A percentile compares a stretch with the other conserved stretches of the same genome.
These are phyloP conservation scores for Acacia melanoxylon DNA, from an alignment of 306 rosid species.

Conservation along the genomic window DNA sequence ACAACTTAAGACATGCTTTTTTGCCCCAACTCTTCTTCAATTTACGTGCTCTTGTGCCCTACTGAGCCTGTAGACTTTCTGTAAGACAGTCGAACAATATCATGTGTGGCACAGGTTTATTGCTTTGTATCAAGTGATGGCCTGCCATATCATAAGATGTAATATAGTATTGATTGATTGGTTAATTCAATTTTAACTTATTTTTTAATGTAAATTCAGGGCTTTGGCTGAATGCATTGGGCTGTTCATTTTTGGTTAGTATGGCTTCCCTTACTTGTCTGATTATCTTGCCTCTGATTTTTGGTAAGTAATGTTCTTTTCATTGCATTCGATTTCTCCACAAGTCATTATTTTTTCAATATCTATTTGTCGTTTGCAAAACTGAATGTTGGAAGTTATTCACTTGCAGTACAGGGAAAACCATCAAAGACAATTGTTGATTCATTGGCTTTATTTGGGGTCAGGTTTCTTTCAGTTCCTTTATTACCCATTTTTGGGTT, in stretches of 20 bases:
- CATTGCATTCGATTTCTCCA: background rate
- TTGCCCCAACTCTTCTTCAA: background rate
- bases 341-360: constrained; percentile 18
- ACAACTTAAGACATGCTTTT: constrained; percentile 2
- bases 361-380: constrained; percentile 6
- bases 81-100: background rate
- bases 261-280: constrained; percentile 94
- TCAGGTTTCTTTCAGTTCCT: constrained; percentile 54
- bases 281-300: constrained; percentile 77
- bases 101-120: background rate
- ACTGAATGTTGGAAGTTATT: constrained; percentile 38
- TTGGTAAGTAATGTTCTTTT: constrained; percentile 54
- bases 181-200: constrained; percentile 8
- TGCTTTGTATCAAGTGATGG: constrained; percentile 24
- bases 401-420: constrained; percentile 83
- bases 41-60: constrained; percentile 1
- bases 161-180: constrained; percentile 1
- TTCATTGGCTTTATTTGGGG: constrained; percentile 98
- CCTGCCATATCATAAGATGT: background rate
- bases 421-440: constrained; percentile 90
- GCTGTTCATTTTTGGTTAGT: constrained; percentile 96
- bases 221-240: constrained; percentile 86
- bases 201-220: constrained; percentile 39
- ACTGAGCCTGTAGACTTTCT: constrained; percentile 7
- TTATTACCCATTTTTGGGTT: constrained; percentile 29